Base-by-base conservation (phyloP, 805 yeast genomes). In the Myxozyma nipponensis region DNA sequence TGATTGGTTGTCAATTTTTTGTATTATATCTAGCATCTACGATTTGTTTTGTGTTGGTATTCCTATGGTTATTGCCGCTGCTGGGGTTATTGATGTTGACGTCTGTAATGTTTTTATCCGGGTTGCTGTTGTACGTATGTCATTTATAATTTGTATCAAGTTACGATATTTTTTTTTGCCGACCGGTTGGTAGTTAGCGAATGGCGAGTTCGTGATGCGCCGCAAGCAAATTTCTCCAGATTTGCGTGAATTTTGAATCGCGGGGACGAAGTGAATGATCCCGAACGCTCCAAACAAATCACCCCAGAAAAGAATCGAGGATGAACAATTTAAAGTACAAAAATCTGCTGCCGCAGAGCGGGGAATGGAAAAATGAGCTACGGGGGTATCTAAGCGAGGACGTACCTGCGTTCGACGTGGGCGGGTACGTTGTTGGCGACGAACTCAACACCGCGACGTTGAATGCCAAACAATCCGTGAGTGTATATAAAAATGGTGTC, bases 341-440 rank as follows among this genome's bases (percentile, higher is more conserved):
- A n/a, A 78, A 84, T 60, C 69, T 86, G 38, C 73, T 91, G 24
- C 96, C 97, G 0, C 69, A 74, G 3, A 79, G 78, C 48, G 95
- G 96, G 2, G 72, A 71, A 44, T 91, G 98, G 98, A 88, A 82
- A 64, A 78, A 77, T 44, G 83, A 82, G 53, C 79, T 91, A 54
- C 79, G 88, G 7, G 74, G 71, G 39, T 90, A 87, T 83, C 72
- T 90, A 13, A 72, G 78, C 3, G 98, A 90, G 63, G 98, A 90
- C 62, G 91, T 86, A 15, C 97, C 98, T 1, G 81, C 95, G 0
- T 91, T 91, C 62, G 98, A 90, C 66, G 85, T 83, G 62, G 98
- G 98, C 30, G 98, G 96, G 1, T 87, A 72, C 62, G 98, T 91
- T 1, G 98, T 91, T n/a, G 97, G 98, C 10, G 76, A 77, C 47